These are phyloP conservation scores for Calonectria montana DNA, from an alignment of 2,329 filamentous ascomycete species.

Conservation along the genomic window DNA sequence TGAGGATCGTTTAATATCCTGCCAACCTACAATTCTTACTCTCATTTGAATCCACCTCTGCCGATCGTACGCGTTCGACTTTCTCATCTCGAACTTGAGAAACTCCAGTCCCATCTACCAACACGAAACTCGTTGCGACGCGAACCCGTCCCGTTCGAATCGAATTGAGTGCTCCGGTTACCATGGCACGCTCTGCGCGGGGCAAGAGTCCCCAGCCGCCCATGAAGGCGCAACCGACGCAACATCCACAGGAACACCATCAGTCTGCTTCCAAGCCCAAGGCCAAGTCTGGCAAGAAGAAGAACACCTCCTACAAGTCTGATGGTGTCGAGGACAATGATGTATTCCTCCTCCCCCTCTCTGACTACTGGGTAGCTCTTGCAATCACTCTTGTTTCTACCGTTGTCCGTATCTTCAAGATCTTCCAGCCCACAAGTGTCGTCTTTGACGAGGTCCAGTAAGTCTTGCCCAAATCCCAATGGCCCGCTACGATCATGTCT, in stretches of 20 bases:
- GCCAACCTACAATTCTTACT: constrained; percentile 28
- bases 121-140: constrained; percentile 20
- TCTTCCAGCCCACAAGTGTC: constrained; percentile 95
- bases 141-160: constrained; percentile 26
- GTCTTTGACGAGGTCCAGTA: constrained; percentile 99
- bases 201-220: constrained; percentile 52
- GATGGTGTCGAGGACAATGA: constrained; percentile 90
- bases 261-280: constrained; percentile 27
- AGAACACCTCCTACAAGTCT: constrained; percentile 73
- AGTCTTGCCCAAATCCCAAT: constrained; percentile 52
- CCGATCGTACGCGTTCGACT: constrained; percentile 16
- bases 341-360: constrained; percentile 85
- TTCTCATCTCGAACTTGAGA: constrained; percentile 16
- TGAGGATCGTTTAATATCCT: constrained; percentile 39
- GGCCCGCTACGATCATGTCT: not conserved
- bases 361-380: constrained; percentile 84
- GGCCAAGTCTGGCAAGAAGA: constrained; percentile 42
- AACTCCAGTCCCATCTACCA: constrained; percentile 5
- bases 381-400: constrained; percentile 80
- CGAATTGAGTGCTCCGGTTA: constrained; percentile 20
- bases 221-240: constrained; percentile 29
- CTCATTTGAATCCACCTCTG: constrained; percentile 19
- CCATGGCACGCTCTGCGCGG: constrained; percentile 51
- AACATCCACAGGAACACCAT: constrained; percentile 32
- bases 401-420: constrained; percentile 89